phyloP scores from a whole-genome alignment of 1,284 basidiomycete species.

The Ganoderma sinense region DNA sequence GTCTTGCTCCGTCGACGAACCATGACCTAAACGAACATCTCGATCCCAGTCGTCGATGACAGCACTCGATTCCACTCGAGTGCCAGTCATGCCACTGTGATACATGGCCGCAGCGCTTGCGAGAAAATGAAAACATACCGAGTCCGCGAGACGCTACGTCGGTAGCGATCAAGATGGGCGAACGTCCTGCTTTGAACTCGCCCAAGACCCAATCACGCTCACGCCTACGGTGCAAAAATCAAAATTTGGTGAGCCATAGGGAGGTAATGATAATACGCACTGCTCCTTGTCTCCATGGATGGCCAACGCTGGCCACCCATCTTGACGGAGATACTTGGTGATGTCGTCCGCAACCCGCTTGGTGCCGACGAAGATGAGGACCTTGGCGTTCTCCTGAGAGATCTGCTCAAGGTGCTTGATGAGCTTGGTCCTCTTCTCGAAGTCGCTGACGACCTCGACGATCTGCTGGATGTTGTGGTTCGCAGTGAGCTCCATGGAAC shows the following conservation, averaged over 20 bases:
- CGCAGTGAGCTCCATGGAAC: slow-evolving; percentile 97
- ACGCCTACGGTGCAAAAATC: slow-evolving; percentile 61
- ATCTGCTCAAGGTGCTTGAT: slow-evolving; percentile 98
- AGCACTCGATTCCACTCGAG: slow-evolving; percentile 26
- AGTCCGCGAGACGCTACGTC: slow-evolving; percentile 99
- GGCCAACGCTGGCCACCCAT: slow-evolving; percentile 98
- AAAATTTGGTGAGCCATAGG: slow-evolving; percentile 25
- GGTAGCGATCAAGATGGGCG: slow-evolving; percentile 97
- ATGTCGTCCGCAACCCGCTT: slow-evolving; percentile 99
- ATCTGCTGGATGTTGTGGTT: slow-evolving; percentile 98
- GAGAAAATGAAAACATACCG: slow-evolving; percentile 78
- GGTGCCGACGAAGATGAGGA: slow-evolving; percentile 97
- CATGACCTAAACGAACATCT: slow-evolving; percentile 47
- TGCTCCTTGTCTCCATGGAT: slow-evolving; percentile 99
- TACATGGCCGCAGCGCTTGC: slow-evolving; percentile 45
- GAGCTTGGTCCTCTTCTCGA: slow-evolving; percentile 96
- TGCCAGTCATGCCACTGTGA: slow-evolving; percentile 35
- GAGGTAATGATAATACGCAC: slow-evolving; percentile 54
- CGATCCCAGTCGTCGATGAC: slow-evolving; percentile 33
- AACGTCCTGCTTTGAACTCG: slow-evolving; percentile 98
- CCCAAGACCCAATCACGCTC: slow-evolving; percentile 99
- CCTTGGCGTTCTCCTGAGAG: slow-evolving; percentile 96
- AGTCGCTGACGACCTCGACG: slow-evolving; percentile 97
- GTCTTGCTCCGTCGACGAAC: slow-evolving; percentile 60
- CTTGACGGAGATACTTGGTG: slow-evolving; percentile 95